Evolutionary conservation across 768 basidiomycete species (phyloP), one percentile per base, ranked within the genome.

Genomic region (Kwoniella sp.): DNA sequence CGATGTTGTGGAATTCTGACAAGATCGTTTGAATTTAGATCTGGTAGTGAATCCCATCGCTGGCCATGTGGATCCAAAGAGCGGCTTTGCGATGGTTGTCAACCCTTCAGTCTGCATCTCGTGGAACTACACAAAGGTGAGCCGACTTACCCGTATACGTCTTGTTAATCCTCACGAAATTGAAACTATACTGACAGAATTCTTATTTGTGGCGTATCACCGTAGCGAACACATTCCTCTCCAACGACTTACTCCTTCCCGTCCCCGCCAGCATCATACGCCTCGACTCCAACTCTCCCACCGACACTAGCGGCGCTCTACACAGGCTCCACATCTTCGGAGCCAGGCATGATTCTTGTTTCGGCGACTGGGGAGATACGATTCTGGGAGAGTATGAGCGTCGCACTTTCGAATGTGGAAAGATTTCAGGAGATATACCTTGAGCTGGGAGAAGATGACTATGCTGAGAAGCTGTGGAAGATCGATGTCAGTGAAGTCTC

Each of bases 331-430:
- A 84, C 86, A 13, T 38, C 67, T 7, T 86, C 90, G 47, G 93
- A 97, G 81, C 93, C 93, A 2, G 93, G 93, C 26, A 86, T 95
- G 41, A 87, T 96, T 48, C 85, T 94, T 57, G 82, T 91, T 55
- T 89, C 89, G 8, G 82, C 85, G 5, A 82, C 85, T 0, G 93
- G 93, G 3, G 83, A 87, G 68, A 82, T 92, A 61, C 86, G 90
- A 38, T 90, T 91, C 77, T 97, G 93, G 93, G 89, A 93, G 61
- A 89, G 88, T 65, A 89, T 94, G 66, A 73, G 73, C 25, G 48
- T 73, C 11, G 78, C 80, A 8, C 71, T 83, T 25, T 72, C 78
- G 17, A 81, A 79, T 38, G 77, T 75, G 13, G 81, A 81, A 29
- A 69, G 81, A 13, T 82, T 65, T 58, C 72, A 74, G 29, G 47